phyloP scores from a whole-genome alignment of 2,329 filamentous ascomycete species.

The Diatrype stigma region DNA sequence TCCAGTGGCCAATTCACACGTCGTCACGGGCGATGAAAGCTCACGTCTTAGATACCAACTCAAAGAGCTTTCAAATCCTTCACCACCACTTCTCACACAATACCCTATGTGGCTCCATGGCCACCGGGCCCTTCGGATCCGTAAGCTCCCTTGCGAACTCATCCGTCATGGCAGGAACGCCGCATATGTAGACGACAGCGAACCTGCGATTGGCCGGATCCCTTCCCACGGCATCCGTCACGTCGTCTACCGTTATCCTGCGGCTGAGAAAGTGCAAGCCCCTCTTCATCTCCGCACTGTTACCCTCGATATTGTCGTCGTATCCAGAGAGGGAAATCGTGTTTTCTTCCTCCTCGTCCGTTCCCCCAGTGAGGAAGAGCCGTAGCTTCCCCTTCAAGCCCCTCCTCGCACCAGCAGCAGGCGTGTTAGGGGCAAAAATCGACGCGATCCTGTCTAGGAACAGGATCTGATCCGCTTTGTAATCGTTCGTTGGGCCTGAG shows the following conservation, averaged over 20 bases:
- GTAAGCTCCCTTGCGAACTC: constrained; percentile 50
- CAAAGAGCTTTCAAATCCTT: background rate
- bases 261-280: constrained; percentile 30
- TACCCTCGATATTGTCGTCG: constrained; percentile 1
- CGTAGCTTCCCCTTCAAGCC: constrained; percentile 36
- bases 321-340: background rate
- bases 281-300: constrained; percentile 9
- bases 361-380: constrained; percentile 42
- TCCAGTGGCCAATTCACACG: no score
- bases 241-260: constrained; percentile 40
- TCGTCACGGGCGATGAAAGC: no score
- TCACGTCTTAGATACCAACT: no score
- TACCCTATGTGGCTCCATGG: constrained; percentile 43
- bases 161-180: constrained; percentile 66
- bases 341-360: constrained; percentile 3
- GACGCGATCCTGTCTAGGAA: constrained; percentile 46
- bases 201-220: constrained; percentile 30
- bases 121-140: constrained; percentile 22
- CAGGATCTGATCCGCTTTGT: constrained; percentile 34
- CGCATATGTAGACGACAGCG: constrained; percentile 63
- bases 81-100: constrained; percentile 64
- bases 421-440: constrained; percentile 31
- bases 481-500: constrained; percentile 4
- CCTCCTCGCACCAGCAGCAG: constrained; percentile 7
- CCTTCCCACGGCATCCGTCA: constrained; percentile 34